phyloP scores from a whole-genome alignment of 371 early-diverging fungal genomes.

The Actinomucor elegans region DNA sequence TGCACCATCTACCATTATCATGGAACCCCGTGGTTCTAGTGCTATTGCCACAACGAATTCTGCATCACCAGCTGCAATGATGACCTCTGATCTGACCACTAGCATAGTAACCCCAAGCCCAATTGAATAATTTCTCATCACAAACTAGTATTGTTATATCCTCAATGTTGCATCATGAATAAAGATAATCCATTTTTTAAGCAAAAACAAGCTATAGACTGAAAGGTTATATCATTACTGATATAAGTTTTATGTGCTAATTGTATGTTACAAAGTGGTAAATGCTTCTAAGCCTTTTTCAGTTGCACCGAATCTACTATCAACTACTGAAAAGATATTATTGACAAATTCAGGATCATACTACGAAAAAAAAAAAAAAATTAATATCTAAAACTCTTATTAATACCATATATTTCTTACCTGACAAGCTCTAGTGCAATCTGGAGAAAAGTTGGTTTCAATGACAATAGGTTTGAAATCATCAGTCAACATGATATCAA shows the following conservation, averaged over 20 bases:
- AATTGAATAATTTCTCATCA: too few relatives aligned
- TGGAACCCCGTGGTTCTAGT: too few relatives aligned
- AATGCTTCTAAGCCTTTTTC: constrained; percentile 52
- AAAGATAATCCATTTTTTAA: too few relatives aligned
- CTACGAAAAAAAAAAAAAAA: constrained; percentile 8
- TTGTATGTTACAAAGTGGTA: constrained; percentile 38
- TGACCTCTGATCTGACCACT: too few relatives aligned
- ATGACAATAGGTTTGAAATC: constrained; percentile 51
- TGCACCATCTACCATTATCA: neutral
- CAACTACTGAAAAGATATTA: constrained; percentile 51
- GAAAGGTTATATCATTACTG: too few relatives aligned
- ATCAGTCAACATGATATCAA: constrained; percentile 59
- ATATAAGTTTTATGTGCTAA: too few relatives aligned
- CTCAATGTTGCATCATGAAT: too few relatives aligned
- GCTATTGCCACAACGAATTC: neutral
- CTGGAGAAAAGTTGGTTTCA: constrained; percentile 59
- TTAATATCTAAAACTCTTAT: constrained; percentile 3
- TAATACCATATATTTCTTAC: constrained; percentile 21
- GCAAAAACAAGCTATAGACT: too few relatives aligned
- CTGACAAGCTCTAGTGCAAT: constrained; percentile 59
- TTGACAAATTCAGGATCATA: constrained; percentile 60
- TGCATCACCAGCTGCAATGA: neutral
- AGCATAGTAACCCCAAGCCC: too few relatives aligned
- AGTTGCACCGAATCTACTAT: constrained; percentile 42
- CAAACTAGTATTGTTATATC: too few relatives aligned